Conservation (phyloP, 2,329 filamentous ascomycete genomes). For the Coniella vitis region DNA sequence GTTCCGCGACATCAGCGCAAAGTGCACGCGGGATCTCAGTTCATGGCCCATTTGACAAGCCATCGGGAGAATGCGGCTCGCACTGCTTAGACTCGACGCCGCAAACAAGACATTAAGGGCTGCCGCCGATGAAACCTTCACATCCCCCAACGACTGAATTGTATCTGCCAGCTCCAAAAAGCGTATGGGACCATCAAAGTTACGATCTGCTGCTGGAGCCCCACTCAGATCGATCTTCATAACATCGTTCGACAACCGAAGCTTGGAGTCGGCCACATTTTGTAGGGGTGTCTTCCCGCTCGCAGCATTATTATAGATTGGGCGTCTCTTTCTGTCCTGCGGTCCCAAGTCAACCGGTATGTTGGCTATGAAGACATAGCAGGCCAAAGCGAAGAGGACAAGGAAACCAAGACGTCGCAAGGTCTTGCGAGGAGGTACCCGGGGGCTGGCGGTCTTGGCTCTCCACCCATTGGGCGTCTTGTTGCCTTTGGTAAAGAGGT, state of each 20-base stretch:
- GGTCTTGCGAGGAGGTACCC: conserved; percentile 42
- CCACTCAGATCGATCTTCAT: conserved; percentile 11
- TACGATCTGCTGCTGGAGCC: conserved; percentile 26
- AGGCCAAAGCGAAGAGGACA: conserved; percentile 37
- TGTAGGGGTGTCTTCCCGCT: conserved; percentile 8
- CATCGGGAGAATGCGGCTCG: conserved; percentile 66
- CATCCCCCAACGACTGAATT: conserved; percentile 52
- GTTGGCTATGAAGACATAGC: conserved; percentile 61
- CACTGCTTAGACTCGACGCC: conserved; percentile 66
- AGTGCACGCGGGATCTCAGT: conserved; percentile 69
- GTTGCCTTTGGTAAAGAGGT: conserved; percentile 32
- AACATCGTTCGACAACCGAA: conserved; percentile 5
- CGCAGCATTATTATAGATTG: conserved; percentile 27
- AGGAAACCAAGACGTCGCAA: conserved; percentile 46
- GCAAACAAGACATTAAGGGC: conserved; percentile 76
- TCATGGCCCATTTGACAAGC: conserved; percentile 78
- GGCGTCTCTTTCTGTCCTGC: conserved; percentile 31
- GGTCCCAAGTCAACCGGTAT: conserved; percentile 44
- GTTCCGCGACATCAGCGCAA: conserved; percentile 69
- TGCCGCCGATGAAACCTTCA: conserved; percentile 39
- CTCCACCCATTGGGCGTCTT: conserved; percentile 20
- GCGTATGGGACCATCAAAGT: conserved; percentile 63
- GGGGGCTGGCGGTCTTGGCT: conserved; percentile 21
- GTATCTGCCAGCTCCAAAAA: conserved; percentile 60
- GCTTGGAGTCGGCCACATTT: conserved; percentile 6